These are phyloP conservation scores for Didymella pomorum DNA, from an alignment of 2,329 filamentous ascomycete genomes.

Conservation along the genomic window DNA sequence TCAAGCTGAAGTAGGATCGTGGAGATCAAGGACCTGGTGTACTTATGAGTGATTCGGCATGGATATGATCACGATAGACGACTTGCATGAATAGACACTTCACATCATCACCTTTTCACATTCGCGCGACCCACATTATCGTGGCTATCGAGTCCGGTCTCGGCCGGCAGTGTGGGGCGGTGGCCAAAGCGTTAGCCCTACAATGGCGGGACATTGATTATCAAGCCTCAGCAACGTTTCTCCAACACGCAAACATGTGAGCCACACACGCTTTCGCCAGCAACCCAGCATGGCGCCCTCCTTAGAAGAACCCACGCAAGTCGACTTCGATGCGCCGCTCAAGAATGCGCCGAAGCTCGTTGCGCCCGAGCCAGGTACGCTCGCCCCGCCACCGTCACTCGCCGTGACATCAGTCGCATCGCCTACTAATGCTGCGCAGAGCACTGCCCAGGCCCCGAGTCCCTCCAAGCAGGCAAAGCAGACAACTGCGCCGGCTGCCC, in stretches of 20 bases:
- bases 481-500: conserved; percentile 95
- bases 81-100: conserved; percentile 17
- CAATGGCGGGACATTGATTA: conserved; percentile 41
- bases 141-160: conserved; percentile 11
- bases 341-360: conserved; percentile 84
- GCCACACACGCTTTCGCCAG: conserved; percentile 18
- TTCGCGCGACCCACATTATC: conserved; percentile 1
- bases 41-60: not conserved
- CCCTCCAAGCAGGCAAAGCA: conserved; percentile 68
- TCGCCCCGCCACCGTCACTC: conserved; percentile 58
- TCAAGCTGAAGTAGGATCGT: conserved; percentile 64
- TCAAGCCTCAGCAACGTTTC: conserved; percentile 37
- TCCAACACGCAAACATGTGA: conserved; percentile 33
- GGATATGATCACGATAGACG: conserved; percentile 9
- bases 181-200: conserved; percentile 38
- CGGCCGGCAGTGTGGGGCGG: conserved; percentile 19
- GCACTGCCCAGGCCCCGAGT: conserved; percentile 92
- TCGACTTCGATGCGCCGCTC: conserved; percentile 77
- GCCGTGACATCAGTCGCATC: conserved; percentile 50
- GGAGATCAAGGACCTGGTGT: not conserved
- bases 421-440: conserved; percentile 60
- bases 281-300: conserved; percentile 74
- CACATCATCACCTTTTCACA: not conserved
- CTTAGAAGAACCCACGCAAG: conserved; percentile 72
- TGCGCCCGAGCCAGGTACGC: conserved; percentile 80